These are phyloP conservation scores for Scopulariopsis brevicaulis DNA, from an alignment of 2,329 filamentous ascomycete genomes.

Conservation along the genomic window DNA sequence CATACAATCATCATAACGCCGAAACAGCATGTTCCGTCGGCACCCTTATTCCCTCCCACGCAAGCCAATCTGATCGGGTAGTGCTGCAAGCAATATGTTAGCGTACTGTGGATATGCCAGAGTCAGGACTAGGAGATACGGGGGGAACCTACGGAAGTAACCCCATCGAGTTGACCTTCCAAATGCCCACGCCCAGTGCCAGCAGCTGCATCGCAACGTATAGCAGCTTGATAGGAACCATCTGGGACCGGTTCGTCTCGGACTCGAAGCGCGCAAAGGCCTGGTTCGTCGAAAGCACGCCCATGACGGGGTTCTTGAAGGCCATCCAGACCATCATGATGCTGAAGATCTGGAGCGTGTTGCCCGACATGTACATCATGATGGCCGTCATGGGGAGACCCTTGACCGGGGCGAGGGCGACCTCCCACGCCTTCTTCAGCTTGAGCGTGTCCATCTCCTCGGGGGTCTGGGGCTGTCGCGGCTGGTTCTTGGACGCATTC, in stretches of 20 bases:
- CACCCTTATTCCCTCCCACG: slow-evolving; percentile 74
- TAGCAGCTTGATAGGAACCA: slow-evolving; percentile 75
- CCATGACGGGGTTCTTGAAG: slow-evolving; percentile 91
- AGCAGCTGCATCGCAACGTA: slow-evolving; percentile 82
- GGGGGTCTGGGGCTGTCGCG: slow-evolving; percentile 56
- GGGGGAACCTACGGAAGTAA: slow-evolving; percentile 63
- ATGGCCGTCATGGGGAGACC: slow-evolving; percentile 95
- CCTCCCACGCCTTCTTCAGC: slow-evolving; percentile 97
- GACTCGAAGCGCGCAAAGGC: slow-evolving; percentile 91
- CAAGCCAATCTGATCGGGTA: slow-evolving; percentile 92
- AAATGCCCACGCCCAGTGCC: slow-evolving; percentile 75
- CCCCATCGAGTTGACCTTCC: slow-evolving; percentile 97
- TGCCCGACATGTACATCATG: slow-evolving; percentile 99
- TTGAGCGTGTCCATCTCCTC: slow-evolving; percentile 93
- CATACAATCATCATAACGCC: slow-evolving; percentile 32
- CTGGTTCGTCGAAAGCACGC: slow-evolving; percentile 68
- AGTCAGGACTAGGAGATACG: neutral
- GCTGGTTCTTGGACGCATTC: slow-evolving; percentile 34
- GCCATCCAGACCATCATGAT: slow-evolving; percentile 99
- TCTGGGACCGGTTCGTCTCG: slow-evolving; percentile 58
- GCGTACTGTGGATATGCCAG: neutral
- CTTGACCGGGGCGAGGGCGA: slow-evolving; percentile 88
- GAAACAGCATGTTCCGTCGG: slow-evolving; percentile 55
- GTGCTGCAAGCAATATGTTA: slow-evolving; percentile 43
- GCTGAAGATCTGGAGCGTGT: slow-evolving; percentile 95